Percentiles rank a stretch among this genome's conserved stretches.
Conservation (phyloP, 1,139 yeast genomes). For the Yamadazyma taylorii region DNA sequence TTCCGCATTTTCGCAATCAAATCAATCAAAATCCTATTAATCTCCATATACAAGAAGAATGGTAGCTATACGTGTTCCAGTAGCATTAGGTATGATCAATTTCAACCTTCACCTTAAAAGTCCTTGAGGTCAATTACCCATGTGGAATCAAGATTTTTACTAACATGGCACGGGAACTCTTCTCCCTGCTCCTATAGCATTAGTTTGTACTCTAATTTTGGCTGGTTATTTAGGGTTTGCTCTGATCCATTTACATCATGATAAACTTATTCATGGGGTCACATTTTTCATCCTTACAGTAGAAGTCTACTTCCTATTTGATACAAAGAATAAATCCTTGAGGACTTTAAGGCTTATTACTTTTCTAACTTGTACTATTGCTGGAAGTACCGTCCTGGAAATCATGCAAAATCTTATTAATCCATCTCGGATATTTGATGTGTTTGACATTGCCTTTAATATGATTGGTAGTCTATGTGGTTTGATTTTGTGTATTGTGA, state of each 20-base stretch:
- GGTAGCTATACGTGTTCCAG: slow-evolving; percentile 24
- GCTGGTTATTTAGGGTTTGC: slow-evolving; percentile 56
- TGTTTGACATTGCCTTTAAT: slow-evolving; percentile 47
- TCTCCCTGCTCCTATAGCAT: slow-evolving; percentile 23
- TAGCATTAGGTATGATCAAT: slow-evolving; percentile 24
- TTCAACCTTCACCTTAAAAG: no score
- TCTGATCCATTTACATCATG: slow-evolving; percentile 46
- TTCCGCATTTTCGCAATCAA: slow-evolving; percentile 1
- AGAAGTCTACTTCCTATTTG: slow-evolving; percentile 57
- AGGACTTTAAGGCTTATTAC: slow-evolving; percentile 44
- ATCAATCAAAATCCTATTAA: background rate
- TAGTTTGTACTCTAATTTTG: slow-evolving; percentile 24
- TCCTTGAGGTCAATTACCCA: no score
- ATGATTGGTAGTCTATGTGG: slow-evolving; percentile 36
- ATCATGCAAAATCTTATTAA: slow-evolving; percentile 45
- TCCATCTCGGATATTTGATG: slow-evolving; percentile 50
- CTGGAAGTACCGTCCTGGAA: slow-evolving; percentile 55
- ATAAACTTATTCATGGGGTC: slow-evolving; percentile 52
- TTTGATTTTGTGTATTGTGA: slow-evolving; percentile 17
- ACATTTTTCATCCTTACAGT: slow-evolving; percentile 51
- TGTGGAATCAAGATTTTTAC: background rate
- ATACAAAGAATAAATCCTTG: slow-evolving; percentile 34
- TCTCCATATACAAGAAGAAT: slow-evolving; percentile 10
- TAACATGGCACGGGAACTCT: background rate
- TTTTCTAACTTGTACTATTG: slow-evolving; percentile 40